phyloP scores from a whole-genome alignment of 495 filamentous ascomycete species.

The Penicillium soppii region DNA sequence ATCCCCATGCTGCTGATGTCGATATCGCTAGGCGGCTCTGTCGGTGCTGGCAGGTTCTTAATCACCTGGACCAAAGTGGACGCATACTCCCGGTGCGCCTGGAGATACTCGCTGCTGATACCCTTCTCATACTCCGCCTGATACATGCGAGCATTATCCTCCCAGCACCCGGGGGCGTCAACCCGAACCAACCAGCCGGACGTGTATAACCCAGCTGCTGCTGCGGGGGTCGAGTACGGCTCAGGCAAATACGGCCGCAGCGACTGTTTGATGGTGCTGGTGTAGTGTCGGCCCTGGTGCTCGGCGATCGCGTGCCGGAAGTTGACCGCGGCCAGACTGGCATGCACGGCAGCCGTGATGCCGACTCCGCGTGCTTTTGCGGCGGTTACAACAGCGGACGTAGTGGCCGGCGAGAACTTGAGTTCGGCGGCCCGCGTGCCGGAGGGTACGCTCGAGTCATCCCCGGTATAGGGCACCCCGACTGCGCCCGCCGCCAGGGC shows the following conservation, averaged over 20 bases:
- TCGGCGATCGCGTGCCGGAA: slow-evolving; percentile 18
- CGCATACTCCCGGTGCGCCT: slow-evolving; percentile 29
- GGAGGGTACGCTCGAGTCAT: slow-evolving; percentile 11
- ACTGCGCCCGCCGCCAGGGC: slow-evolving; percentile 10
- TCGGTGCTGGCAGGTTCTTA: slow-evolving; percentile 6
- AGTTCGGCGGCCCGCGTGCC: slow-evolving; percentile 15
- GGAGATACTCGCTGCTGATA: slow-evolving; percentile 18
- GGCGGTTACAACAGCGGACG: slow-evolving; percentile 9
- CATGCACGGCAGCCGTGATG: slow-evolving; percentile 27
- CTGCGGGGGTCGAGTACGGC: slow-evolving; percentile 23
- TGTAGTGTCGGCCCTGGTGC: slow-evolving; percentile 23
- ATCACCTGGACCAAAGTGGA: slow-evolving; percentile 10
- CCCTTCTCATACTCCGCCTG: slow-evolving; percentile 24
- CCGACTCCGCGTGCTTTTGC: slow-evolving; percentile 14
- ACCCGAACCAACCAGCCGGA: slow-evolving; percentile 24
- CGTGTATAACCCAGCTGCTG: slow-evolving; percentile 27
- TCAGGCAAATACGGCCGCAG: slow-evolving; percentile 26
- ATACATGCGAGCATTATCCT: slow-evolving; percentile 26
- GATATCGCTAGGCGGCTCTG: slow-evolving; percentile 24
- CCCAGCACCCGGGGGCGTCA: slow-evolving; percentile 19
- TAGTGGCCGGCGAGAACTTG: slow-evolving; percentile 11
- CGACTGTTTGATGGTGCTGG: slow-evolving; percentile 31
- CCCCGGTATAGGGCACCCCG: slow-evolving; percentile 20
- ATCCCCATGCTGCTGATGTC: slow-evolving; percentile 31
- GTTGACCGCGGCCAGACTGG: slow-evolving; percentile 24